These are phyloP conservation scores for Solanum stenotomum DNA, from an alignment of 257 asterid species.

Conservation along the genomic window DNA sequence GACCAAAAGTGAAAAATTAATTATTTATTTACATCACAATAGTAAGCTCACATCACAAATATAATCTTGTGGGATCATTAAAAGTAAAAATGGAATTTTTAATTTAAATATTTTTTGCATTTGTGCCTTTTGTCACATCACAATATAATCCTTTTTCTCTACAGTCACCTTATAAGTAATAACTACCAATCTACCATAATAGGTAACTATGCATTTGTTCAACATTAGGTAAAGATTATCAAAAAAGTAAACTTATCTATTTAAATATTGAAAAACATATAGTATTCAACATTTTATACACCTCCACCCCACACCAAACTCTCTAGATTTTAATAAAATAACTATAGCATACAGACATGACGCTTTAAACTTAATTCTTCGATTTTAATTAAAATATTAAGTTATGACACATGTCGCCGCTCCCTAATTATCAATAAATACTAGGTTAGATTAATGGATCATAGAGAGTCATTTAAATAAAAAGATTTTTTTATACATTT, in stretches of 20 bases:
- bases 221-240: not conserved
- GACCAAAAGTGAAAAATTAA: not conserved
- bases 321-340: not conserved
- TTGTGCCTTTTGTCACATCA: not conserved
- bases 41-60: not conserved
- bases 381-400: not conserved
- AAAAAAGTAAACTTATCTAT: not conserved
- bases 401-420: not conserved
- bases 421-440: not conserved
- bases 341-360: not conserved
- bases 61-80: too few species aligned
- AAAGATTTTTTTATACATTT: too few species aligned
- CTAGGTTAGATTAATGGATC: not conserved
- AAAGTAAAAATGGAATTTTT: not conserved
- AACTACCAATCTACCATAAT: not conserved
- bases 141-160: not conserved
- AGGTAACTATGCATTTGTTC: not conserved
- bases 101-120: not conserved
- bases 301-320: not conserved
- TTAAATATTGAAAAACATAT: not conserved
- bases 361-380: not conserved
- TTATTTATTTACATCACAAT: not conserved
- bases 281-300: not conserved
- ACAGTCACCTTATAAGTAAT: not conserved
- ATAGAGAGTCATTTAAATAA: too few species aligned